phyloP scores from a whole-genome alignment of 495 filamentous ascomycete genomes.

The Cenococcum geophilum region DNA sequence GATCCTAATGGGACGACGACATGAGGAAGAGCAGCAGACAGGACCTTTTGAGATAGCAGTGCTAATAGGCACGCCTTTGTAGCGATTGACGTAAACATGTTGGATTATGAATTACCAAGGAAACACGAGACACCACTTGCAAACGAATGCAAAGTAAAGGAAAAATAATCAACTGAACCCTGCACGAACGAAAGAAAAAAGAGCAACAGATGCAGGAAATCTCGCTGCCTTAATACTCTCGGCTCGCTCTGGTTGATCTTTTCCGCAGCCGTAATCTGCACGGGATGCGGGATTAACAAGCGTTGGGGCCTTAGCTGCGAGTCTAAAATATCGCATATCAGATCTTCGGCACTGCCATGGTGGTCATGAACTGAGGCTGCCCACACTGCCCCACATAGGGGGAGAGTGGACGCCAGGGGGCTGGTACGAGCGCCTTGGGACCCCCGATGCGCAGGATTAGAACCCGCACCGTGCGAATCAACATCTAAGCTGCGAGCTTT shows the following conservation, averaged over 20 bases:
- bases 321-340: slow-evolving; percentile 14
- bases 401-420: background rate
- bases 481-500: background rate
- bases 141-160: slow-evolving; percentile 14
- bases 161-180: background rate
- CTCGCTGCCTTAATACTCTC: slow-evolving; percentile 16
- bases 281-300: slow-evolving; percentile 1
- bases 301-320: slow-evolving; percentile 7
- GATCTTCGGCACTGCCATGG: slow-evolving; percentile 20
- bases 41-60: slow-evolving; percentile 13
- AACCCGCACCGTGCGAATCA: background rate
- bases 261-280: background rate
- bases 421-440: background rate
- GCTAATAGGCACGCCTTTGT: slow-evolving; percentile 6
- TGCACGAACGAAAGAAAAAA: slow-evolving; percentile 1
- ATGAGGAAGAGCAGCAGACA: slow-evolving; percentile 10
- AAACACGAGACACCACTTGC: slow-evolving; percentile 4
- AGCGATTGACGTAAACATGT: slow-evolving; percentile 25
- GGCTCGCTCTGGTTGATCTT: slow-evolving; percentile 9
- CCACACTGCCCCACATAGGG: background rate
- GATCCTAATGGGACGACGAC: slow-evolving; percentile 20
- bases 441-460: background rate
- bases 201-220: slow-evolving; percentile 6
- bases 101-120: slow-evolving; percentile 7
- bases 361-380: slow-evolving; percentile 7